Evolutionary conservation across 305 asterid species (phyloP).

Genomic region (Fraxinus albicans): DNA sequence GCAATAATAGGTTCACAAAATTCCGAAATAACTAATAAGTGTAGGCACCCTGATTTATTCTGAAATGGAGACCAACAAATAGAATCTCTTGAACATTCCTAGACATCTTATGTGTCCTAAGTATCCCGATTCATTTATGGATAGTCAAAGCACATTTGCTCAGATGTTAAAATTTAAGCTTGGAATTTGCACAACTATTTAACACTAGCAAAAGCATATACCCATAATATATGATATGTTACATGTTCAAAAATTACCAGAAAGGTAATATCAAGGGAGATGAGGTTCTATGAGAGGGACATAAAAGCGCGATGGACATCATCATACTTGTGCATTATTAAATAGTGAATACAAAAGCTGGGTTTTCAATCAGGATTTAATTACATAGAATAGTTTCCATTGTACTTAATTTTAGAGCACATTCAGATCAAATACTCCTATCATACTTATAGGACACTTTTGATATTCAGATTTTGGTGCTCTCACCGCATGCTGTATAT

Average conservation of each 20-base stretch:
- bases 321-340: not conserved
- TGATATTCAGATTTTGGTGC: not conserved
- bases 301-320: not conserved
- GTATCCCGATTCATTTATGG: not conserved
- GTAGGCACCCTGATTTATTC: not conserved
- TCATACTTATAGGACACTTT: not conserved
- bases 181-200: slow-evolving; percentile 3
- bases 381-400: not conserved
- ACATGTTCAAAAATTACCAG: not conserved
- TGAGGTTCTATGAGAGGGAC: not conserved
- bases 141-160: not conserved
- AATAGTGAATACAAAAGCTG: not conserved
- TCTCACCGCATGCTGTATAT: not conserved
- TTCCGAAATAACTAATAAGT: slow-evolving; percentile 15
- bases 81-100: slow-evolving; percentile 1
- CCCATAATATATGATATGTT: not conserved
- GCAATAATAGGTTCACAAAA: slow-evolving; percentile 1
- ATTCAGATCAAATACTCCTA: not conserved
- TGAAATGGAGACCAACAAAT: not conserved
- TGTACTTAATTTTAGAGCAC: not conserved
- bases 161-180: not conserved
- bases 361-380: not conserved
- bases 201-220: not conserved
- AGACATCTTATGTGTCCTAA: not conserved
- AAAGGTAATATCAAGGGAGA: not conserved